Conservation (phyloP, 768 basidiomycete species). For the Exsudoporus frostii region DNA sequence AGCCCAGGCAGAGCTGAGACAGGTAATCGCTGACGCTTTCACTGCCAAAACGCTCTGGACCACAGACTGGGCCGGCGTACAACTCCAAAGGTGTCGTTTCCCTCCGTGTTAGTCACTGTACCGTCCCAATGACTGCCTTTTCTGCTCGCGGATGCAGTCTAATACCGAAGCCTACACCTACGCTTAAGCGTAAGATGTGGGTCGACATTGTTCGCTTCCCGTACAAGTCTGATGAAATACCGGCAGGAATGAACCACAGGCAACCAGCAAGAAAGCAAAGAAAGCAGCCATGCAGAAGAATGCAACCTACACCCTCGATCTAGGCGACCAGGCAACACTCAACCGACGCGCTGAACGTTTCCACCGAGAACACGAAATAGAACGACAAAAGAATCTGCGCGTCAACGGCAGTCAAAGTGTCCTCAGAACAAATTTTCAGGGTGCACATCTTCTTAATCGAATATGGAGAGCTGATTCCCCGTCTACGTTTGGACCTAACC, state of each 20-base stretch:
- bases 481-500: slow-evolving; percentile 44
- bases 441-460: slow-evolving; percentile 52
- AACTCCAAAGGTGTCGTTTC: slow-evolving; percentile 71
- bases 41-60: slow-evolving; percentile 80
- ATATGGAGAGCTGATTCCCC: slow-evolving; percentile 43
- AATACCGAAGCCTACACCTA: slow-evolving; percentile 54
- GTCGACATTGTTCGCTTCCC: slow-evolving; percentile 15
- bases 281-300: slow-evolving; percentile 45
- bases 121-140: slow-evolving; percentile 20
- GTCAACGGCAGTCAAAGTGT: slow-evolving; percentile 28
- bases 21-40: slow-evolving; percentile 94
- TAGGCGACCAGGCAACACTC: slow-evolving; percentile 66
- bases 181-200: slow-evolving; percentile 71
- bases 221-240: slow-evolving; percentile 7
- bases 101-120: not conserved
- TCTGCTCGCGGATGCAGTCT: slow-evolving; percentile 40
- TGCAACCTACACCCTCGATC: slow-evolving; percentile 41
- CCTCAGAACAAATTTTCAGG: slow-evolving; percentile 47
- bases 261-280: slow-evolving; percentile 61
- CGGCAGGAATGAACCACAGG: slow-evolving; percentile 37
- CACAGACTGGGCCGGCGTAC: slow-evolving; percentile 89
- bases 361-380: slow-evolving; percentile 84
- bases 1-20: slow-evolving; percentile 91
- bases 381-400: slow-evolving; percentile 56
- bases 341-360: slow-evolving; percentile 85